phyloP scores from a whole-genome alignment of 2,329 filamentous ascomycete genomes.

The Gaeumannomyces sp. region DNA sequence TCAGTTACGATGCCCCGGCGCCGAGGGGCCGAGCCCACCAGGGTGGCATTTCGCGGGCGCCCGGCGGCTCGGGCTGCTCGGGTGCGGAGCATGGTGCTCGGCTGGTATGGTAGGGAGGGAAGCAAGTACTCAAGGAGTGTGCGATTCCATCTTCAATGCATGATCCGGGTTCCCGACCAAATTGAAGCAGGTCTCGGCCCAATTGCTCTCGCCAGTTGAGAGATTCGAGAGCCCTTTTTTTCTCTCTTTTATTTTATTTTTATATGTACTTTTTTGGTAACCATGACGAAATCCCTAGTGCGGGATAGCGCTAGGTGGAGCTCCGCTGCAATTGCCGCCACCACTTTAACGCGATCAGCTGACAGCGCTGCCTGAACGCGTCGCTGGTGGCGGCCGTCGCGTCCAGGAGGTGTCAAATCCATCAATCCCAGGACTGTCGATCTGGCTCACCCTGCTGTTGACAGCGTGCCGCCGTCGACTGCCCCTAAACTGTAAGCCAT shows the following conservation, averaged over 20 bases:
- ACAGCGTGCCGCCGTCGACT: not conserved
- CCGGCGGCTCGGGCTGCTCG: not conserved
- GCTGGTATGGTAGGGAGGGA: not conserved
- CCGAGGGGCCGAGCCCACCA: not conserved
- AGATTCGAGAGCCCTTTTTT: not conserved
- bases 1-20: constrained; percentile 42
- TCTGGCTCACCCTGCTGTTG: not conserved
- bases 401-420: not conserved
- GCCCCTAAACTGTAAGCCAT: not conserved
- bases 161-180: not conserved
- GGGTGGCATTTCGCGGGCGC: not conserved
- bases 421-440: not conserved
- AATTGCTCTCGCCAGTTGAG: not conserved
- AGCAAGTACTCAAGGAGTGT: not conserved
- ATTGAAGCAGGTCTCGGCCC: not conserved
- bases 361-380: constrained; percentile 29
- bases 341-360: constrained; percentile 30
- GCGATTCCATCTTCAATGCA: not conserved
- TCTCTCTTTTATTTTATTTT: too few relatives aligned
- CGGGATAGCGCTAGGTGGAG: not conserved
- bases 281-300: constrained; percentile 10
- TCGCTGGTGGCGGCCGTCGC: constrained; percentile 22
- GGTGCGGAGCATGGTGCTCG: constrained; percentile 3
- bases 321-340: not conserved
- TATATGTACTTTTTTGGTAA: not conserved